Base-by-base conservation (phyloP, 345 rosid genomes). In the Linum usitatissimum region DNA sequence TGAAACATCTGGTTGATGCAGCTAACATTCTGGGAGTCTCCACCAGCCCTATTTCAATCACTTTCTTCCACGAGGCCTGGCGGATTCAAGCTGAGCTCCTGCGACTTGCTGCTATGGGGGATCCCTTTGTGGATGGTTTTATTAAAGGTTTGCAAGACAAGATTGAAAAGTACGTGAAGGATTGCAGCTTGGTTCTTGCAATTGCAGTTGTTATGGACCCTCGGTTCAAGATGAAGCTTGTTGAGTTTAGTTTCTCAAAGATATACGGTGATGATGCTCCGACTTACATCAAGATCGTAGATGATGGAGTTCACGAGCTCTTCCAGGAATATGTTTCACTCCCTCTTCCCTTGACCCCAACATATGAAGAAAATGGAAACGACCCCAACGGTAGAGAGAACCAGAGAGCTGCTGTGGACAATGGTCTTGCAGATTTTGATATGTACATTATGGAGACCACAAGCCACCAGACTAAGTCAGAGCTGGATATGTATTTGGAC, bases 151-250 rank as follows among this genome's bases (percentile, higher is more conserved):
- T 92, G 87, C 83, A 75, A 28, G 95, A 81, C 58, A 85, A 78
- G 75, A 75, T 86, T n/a, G 79, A 73, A 64, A 76, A 75, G 64
- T 89, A 89, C 77, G 85, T 88, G 93, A 82, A 78, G 68, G 93
- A 85, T 62, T 85, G 90, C 79, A 82, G 95, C 84, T 75, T 86
- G 75, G 85, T 84, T 67, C 70, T 92, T 80, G 95, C 96, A 6
- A 63, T 81, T 64, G 95, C 95, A 5, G 92, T 89, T 6, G 87
- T 85, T 66, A 85, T 92, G 98, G 98, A 92, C 78, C 98, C 98
- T n/a, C 84, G 93, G 58, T 92, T 89, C 79, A 92, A 86, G 77
- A 79, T 89, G 96, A 92, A 89, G 79, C 91, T 92, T 18, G 91
- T 91, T 5, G 96, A 91, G 78, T 92, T 92, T 77, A 88, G 95